Percentiles rank a stretch among this genome's conserved stretches.
Evolutionary conservation across 306 rosid genomes (phyloP).

Genomic region (Phaseolus lunatus): DNA sequence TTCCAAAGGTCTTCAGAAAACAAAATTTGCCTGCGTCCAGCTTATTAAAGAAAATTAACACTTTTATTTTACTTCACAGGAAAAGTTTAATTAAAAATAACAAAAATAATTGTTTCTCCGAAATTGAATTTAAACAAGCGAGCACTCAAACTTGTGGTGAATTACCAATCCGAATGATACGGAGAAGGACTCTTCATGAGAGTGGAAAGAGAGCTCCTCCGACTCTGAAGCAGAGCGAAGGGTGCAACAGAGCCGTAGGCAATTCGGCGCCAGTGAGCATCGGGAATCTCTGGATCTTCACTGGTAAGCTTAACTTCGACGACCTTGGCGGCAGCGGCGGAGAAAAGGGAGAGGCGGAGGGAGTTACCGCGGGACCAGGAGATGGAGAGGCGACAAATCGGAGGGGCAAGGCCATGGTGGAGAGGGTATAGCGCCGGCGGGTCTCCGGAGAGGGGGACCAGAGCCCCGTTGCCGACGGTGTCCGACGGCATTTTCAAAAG

Average conservation of each 20-base stretch:
- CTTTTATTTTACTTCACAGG: not conserved
- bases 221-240: slow-evolving; percentile 87
- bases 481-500: slow-evolving; percentile 53
- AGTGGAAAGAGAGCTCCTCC: slow-evolving; percentile 62
- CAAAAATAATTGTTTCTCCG: not conserved
- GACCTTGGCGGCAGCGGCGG: slow-evolving; percentile 60
- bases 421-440: slow-evolving; percentile 58
- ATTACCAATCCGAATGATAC: slow-evolving; percentile 80
- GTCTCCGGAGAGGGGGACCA: slow-evolving; percentile 55
- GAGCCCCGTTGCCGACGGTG: slow-evolving; percentile 52
- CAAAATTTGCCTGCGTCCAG: not conserved
- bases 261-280: slow-evolving; percentile 69
- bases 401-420: slow-evolving; percentile 70
- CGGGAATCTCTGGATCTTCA: slow-evolving; percentile 69
- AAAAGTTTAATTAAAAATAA: not conserved
- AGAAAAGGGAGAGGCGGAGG: slow-evolving; percentile 75
- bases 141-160: not conserved
- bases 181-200: slow-evolving; percentile 61
- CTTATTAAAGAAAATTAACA: not conserved
- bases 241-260: slow-evolving; percentile 86
- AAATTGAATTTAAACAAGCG: not conserved
- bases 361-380: slow-evolving; percentile 90
- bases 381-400: slow-evolving; percentile 70
- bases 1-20: not conserved
- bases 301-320: slow-evolving; percentile 72